phyloP scores from a whole-genome alignment of 106 monocot genomes.

The Dioscorea zingiberensis region DNA sequence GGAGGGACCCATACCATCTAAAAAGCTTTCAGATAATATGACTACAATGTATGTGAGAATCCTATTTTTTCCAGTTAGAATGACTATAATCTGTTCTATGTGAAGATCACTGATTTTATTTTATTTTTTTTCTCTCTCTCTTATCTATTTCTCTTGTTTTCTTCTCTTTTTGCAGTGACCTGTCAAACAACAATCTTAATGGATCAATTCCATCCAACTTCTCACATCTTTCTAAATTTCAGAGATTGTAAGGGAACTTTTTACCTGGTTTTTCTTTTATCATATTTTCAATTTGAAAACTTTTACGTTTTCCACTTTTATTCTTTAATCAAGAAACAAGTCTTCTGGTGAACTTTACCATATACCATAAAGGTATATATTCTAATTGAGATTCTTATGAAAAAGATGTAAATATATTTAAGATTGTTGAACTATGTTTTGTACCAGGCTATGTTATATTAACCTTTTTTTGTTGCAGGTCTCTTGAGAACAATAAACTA shows the following conservation, averaged over 20 bases:
- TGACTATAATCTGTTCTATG: no score
- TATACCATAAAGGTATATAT: no score
- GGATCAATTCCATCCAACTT: slow-evolving; percentile 62
- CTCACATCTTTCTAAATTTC: slow-evolving; percentile 52
- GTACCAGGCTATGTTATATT: background rate
- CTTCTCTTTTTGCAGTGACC: slow-evolving; percentile 35
- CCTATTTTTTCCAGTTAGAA: no score
- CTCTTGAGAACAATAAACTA: slow-evolving; percentile 47
- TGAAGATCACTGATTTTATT: no score
- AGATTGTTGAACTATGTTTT: background rate
- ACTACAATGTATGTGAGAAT: slow-evolving; percentile 57
- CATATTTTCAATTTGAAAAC: background rate
- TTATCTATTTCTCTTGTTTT: slow-evolving; percentile 3
- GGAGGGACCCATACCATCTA: slow-evolving; percentile 50
- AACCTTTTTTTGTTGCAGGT: slow-evolving; percentile 34
- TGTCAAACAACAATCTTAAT: slow-evolving; percentile 55
- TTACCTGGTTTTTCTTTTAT: background rate
- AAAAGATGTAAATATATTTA: background rate
- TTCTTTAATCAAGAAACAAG: background rate
- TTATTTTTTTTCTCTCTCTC: no score
- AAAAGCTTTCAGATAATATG: slow-evolving; percentile 41
- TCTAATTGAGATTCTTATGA: no score
- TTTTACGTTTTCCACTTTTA: background rate
- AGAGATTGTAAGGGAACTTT: slow-evolving; percentile 48
- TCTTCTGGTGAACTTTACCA: no score